phyloP scores from a whole-genome alignment of 768 basidiomycete genomes.

The Podaxis sp. region DNA sequence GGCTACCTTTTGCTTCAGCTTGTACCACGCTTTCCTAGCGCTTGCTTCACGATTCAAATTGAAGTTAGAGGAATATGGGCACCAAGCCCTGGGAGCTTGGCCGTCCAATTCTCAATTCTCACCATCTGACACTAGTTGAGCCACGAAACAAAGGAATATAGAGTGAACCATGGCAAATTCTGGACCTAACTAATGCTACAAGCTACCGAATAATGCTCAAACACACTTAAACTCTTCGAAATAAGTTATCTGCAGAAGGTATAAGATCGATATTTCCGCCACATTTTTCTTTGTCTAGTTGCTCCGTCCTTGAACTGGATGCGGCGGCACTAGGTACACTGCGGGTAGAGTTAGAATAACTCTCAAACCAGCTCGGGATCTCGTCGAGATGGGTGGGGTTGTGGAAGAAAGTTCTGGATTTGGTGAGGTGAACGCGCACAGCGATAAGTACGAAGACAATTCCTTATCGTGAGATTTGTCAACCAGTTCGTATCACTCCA shows the following conservation, averaged over 20 bases:
- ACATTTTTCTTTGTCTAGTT: constrained; percentile 1
- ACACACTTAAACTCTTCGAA: not conserved
- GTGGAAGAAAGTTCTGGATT: constrained; percentile 19
- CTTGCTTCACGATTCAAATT: no score
- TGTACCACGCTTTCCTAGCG: no score
- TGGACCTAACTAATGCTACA: constrained; percentile 1
- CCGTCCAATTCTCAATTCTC: not conserved
- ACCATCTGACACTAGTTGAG: not conserved
- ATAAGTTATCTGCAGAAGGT: constrained; percentile 11
- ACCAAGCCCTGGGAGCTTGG: no score
- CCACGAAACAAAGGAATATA: not conserved
- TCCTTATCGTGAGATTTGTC: constrained; percentile 19
- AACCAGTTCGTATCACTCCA: not conserved
- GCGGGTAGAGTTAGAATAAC: not conserved
- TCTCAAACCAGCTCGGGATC: constrained; percentile 22
- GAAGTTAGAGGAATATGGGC: no score
- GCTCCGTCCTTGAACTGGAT: not conserved
- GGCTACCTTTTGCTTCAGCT: no score
- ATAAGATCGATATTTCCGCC: not conserved
- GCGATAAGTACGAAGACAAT: constrained; percentile 32
- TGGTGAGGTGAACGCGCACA: constrained; percentile 27
- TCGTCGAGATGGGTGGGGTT: constrained; percentile 16
- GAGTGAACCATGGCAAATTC: not conserved
- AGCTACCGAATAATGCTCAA: not conserved
- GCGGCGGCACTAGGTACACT: not conserved